Conservation (phyloP, 495 filamentous ascomycete species). For the Astrothelium macrocarpum region DNA sequence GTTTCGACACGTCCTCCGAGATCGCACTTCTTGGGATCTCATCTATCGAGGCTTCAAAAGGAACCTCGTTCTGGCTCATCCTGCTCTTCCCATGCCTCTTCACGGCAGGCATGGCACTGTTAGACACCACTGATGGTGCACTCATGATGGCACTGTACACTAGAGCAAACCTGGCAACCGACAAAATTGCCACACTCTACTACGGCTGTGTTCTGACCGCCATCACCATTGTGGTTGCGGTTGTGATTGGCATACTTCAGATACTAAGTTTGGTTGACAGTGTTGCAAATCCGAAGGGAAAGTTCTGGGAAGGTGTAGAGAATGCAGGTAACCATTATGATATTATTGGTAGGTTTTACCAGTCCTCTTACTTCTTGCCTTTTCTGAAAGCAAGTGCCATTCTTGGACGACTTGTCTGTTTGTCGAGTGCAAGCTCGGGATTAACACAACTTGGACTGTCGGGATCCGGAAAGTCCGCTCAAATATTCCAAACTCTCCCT, state of each 20-base stretch:
- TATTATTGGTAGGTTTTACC: conserved; percentile 51
- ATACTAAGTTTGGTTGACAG: conserved; percentile 65
- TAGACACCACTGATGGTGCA: conserved; percentile 85
- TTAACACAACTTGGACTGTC: no score
- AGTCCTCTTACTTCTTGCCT: neutral
- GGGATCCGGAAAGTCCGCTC: no score
- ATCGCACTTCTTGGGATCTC: conserved; percentile 87
- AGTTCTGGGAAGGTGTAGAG: conserved; percentile 80
- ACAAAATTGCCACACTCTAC: conserved; percentile 80
- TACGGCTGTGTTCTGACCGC: conserved; percentile 85
- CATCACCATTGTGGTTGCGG: conserved; percentile 78
- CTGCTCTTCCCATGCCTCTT: conserved; percentile 86
- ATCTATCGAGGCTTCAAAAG: conserved; percentile 70
- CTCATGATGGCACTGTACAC: conserved; percentile 94
- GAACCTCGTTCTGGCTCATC: conserved; percentile 89
- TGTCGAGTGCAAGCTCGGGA: no score
- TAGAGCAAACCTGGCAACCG: conserved; percentile 58
- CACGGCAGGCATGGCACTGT: conserved; percentile 87
- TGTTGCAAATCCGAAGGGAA: conserved; percentile 59
- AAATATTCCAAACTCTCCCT: no score
- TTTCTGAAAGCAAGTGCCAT: neutral
- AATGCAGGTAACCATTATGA: conserved; percentile 73
- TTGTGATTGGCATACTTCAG: conserved; percentile 79
- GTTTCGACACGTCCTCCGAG: conserved; percentile 93
- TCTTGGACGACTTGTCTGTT: no score